phyloP scores from a whole-genome alignment of 768 basidiomycete genomes.

The Mrakia gelida region DNA sequence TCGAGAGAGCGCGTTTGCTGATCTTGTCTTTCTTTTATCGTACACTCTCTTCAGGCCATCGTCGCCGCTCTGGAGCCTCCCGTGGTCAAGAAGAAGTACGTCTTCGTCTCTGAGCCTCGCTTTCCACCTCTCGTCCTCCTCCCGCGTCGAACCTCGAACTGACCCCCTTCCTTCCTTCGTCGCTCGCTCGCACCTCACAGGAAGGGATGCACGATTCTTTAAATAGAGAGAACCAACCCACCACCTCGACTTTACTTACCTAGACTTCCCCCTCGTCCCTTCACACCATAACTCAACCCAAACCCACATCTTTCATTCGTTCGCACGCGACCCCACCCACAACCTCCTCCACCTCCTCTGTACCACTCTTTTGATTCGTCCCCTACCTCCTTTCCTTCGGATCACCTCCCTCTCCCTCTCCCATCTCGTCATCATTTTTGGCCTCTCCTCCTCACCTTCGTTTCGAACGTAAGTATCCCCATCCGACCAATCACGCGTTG shows the following conservation, averaged over 20 bases:
- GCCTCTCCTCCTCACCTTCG: too few species aligned
- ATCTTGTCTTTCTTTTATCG: not conserved
- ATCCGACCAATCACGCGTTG: too few species aligned
- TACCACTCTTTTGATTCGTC: not conserved
- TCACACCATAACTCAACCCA: not conserved
- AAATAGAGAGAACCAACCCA: not conserved
- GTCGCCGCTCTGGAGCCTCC: conserved; percentile 98
- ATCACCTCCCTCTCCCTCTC: too few species aligned
- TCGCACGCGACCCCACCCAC: not conserved
- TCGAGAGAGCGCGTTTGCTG: not conserved
- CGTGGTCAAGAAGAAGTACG: conserved; percentile 67
- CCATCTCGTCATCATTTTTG: too few species aligned
- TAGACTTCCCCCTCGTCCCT: not conserved
- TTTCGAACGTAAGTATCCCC: too few species aligned
- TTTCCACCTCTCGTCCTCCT: too few species aligned
- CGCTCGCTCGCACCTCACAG: not conserved
- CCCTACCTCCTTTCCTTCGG: not conserved
- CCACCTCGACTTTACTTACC: not conserved
- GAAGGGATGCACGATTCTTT: conserved; percentile 31
- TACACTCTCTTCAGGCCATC: conserved; percentile 64
- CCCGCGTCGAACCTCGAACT: not conserved
- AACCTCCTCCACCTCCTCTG: not conserved
- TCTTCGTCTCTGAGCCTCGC: not conserved
- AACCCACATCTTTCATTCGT: not conserved
- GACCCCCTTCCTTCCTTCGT: not conserved